Evolutionary conservation across 1,139 yeast genomes (phyloP), one percentile per base, ranked within the genome.

Genomic region (Hanseniaspora gamundiae): DNA sequence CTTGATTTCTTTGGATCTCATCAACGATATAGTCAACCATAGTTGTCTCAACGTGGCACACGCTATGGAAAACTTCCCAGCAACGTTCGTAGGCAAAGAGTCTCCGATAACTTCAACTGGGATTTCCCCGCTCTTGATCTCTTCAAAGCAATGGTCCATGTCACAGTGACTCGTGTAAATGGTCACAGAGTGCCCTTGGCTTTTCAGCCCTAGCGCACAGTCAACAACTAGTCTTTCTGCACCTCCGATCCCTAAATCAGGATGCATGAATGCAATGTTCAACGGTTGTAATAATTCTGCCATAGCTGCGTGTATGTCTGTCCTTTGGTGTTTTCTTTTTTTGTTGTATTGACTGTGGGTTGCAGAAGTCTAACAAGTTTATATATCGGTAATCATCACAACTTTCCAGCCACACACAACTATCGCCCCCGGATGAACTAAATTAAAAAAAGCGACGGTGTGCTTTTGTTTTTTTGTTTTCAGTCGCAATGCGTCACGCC

Each of bases 201-300:
- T 69, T 59, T 88, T 87, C 22, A 91, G 66, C 0, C 95, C 95
- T 2, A 86, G 69, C 0, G 97, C 98, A 2, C 95, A 93, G 62
- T 91, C 99, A 1, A 91, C 95, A 1, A 91, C 88, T 22, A 93
- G 70, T 48, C 99, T 69, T 61, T 91, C 99, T 0, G 99, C 99
- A 4, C 99, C 99, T 7, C 95, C 88, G 48, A 91, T 91, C 0
- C 98, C 98, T 44, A 91, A 66, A 64, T 91, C 99, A 0, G 99
- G 99, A 58, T 91, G 99, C 13, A 91, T 67, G 56, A 91, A 86
- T 3, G 96, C 97, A 38, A 88, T 72, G 47, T 65, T 72, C 71
- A 74, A 39, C 27, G 35, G 21, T 11, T 16, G 28, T 14, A 41
- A 22, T 69, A 14, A 20, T 39, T 3, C 26, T 33, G 77, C 45